Conservation (phyloP, 805 yeast species). For the Ogataea pignaliae region DNA sequence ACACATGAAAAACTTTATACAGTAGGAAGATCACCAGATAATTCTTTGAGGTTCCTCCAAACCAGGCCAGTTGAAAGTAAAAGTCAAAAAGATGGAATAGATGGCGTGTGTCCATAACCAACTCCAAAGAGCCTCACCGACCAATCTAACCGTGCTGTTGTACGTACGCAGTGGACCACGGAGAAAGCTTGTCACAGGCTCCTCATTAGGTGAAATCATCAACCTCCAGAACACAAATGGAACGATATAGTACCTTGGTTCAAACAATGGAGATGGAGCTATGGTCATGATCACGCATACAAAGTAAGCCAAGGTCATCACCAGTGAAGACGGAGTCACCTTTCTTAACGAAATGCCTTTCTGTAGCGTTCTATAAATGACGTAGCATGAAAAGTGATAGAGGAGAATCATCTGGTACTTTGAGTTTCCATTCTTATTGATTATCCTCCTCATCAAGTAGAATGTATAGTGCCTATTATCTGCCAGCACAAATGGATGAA, state of each 20-base stretch:
- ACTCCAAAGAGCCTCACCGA: constrained; percentile 61
- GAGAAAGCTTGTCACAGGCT: constrained; percentile 19
- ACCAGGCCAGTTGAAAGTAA: constrained; percentile 64
- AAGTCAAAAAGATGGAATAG: constrained; percentile 50
- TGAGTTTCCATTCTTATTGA: constrained; percentile 44
- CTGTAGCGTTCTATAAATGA: constrained; percentile 18
- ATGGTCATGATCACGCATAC: constrained; percentile 55
- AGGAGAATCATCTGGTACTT: constrained; percentile 54
- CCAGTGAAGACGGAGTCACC: constrained; percentile 22
- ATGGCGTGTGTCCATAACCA: constrained; percentile 50
- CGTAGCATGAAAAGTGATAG: constrained; percentile 54
- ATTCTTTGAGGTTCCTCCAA: constrained; percentile 69
- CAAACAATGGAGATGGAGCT: constrained; percentile 88
- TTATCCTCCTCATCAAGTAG: constrained; percentile 69
- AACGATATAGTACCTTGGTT: constrained; percentile 86
- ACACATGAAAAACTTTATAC: no score
- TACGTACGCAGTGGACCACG: constrained; percentile 4
- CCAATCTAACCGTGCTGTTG: constrained; percentile 33
- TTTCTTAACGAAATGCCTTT: constrained; percentile 4
- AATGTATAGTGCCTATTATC: constrained; percentile 94
- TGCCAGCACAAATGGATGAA: constrained; percentile 87
- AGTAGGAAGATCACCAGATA: constrained; percentile 72
- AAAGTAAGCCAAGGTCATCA: constrained; percentile 47
- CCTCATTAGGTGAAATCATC: constrained; percentile 39
- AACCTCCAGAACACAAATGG: constrained; percentile 78